Base-by-base conservation (phyloP, 164 flowering plant species). In the Hamamelis virginiana region DNA sequence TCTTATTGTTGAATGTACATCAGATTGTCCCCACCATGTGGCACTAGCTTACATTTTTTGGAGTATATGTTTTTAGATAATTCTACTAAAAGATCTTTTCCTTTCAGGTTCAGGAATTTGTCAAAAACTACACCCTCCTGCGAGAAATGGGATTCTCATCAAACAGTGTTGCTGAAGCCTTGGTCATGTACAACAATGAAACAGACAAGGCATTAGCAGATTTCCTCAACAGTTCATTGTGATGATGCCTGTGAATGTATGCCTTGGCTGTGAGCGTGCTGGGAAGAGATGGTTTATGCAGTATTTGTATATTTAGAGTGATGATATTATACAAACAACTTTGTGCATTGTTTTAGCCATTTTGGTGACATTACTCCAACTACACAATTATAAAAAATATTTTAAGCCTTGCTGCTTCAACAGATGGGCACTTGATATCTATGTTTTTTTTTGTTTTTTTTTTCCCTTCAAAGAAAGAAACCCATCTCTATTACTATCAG, bases 141-240 rank as follows among this genome's bases (percentile, higher is more conserved):
- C 82, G 89, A 33, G 98, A 94, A 71, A 92, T 94, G 98, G 98
- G 98, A 18, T 94, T 90, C 79, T 78, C 91, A 5, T 81, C 95
- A 0, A 88, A 68, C 67, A 82, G 59, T 75, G 89, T 92, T 50
- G 89, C 89, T 0, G 93, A 89, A 71, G 94, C 87, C 26, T 78
- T 92, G 43, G 73, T 81, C 58, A 88, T 83, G 89, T 82, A 77
- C 61, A 97, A 94, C 56, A 94, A 94, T 70, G 91, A 94, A 63
- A 90, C 90, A 4, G 98, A 94, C 73, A 94, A 89, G 81, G 98
- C 97, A 52, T 55, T 89, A 72, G 89, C 97, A 19, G 87, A 89
- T 78, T 84, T 89, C 61, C 94, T 94, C 53, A 83, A 81, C 75
- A 77, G 74, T 65, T 69, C 97, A 26, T 63, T 85, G 1, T 80